Evolutionary conservation across 352 stramenopile genomes (phyloP).

Genomic region (Globisporangium irregulare): DNA sequence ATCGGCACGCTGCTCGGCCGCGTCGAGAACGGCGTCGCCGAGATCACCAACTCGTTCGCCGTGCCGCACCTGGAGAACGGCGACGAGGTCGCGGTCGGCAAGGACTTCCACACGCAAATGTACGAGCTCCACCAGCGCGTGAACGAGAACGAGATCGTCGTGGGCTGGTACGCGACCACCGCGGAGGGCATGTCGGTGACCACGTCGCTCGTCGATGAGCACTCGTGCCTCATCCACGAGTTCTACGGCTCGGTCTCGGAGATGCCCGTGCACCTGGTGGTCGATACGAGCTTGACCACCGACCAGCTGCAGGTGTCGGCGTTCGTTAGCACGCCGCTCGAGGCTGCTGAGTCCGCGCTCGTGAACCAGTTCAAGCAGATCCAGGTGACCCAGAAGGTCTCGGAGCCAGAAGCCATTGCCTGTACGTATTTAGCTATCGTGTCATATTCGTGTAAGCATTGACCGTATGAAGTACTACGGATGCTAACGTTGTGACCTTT

Average conservation of each 20-base stretch:
- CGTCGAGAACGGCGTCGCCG: constrained; percentile 79
- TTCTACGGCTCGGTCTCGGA: constrained; percentile 96
- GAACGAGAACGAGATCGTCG: constrained; percentile 93
- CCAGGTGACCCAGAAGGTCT: constrained; percentile 88
- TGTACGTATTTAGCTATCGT: constrained; percentile 50
- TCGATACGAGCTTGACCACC: constrained; percentile 88
- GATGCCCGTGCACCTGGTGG: constrained; percentile 92
- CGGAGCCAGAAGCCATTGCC: constrained; percentile 93
- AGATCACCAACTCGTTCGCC: constrained; percentile 96
- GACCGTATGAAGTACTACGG: background rate
- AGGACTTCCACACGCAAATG: constrained; percentile 98
- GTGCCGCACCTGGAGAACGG: constrained; percentile 96
- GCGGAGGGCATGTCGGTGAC: constrained; percentile 27
- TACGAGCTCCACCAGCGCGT: constrained; percentile 93
- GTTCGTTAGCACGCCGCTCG: constrained; percentile 89
- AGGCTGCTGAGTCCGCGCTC: constrained; percentile 87
- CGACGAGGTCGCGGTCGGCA: constrained; percentile 96
- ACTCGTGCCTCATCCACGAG: constrained; percentile 97
- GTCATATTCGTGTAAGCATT: background rate
- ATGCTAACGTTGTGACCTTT: constrained; percentile 4
- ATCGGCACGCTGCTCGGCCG: constrained; percentile 97
- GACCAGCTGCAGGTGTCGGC: constrained; percentile 88
- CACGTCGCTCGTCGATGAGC: constrained; percentile 87
- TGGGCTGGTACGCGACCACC: constrained; percentile 96
- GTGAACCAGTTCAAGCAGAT: constrained; percentile 95